Evolutionary conservation across 2,329 filamentous ascomycete species (phyloP).

Genomic region (Xylariales sp.): DNA sequence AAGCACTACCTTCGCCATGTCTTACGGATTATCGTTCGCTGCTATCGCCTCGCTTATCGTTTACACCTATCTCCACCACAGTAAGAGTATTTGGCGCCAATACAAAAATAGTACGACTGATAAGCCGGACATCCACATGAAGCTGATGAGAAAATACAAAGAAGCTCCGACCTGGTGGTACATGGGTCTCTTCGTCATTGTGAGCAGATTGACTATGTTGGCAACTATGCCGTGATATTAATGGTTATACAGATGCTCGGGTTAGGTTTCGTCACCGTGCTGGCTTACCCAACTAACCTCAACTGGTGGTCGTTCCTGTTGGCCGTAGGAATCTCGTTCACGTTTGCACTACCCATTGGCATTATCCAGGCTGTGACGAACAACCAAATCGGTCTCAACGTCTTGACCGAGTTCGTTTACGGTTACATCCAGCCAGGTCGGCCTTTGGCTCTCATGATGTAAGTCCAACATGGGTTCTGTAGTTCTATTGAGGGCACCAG

Average conservation of each 20-base stretch:
- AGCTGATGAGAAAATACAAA: slow-evolving; percentile 57
- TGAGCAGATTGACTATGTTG: slow-evolving; percentile 27
- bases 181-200: slow-evolving; percentile 49
- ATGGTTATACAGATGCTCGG: slow-evolving; percentile 40
- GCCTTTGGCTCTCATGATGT: slow-evolving; percentile 71
- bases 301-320: slow-evolving; percentile 70
- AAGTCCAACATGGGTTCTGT: slow-evolving; percentile 14
- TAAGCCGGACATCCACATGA: slow-evolving; percentile 61
- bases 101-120: slow-evolving; percentile 55
- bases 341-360: slow-evolving; percentile 62
- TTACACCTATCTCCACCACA: slow-evolving; percentile 62
- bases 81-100: slow-evolving; percentile 61
- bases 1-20: slow-evolving; percentile 66
- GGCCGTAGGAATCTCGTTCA: slow-evolving; percentile 57
- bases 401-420: slow-evolving; percentile 69
- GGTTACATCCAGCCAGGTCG: slow-evolving; percentile 72
- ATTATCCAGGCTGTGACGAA: slow-evolving; percentile 68
- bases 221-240: slow-evolving; percentile 2
- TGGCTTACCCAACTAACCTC: slow-evolving; percentile 62
- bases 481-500: slow-evolving; percentile 10
- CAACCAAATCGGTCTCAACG: slow-evolving; percentile 68
- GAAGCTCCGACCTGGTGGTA: slow-evolving; percentile 64
- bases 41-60: slow-evolving; percentile 65
- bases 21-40: slow-evolving; percentile 69
- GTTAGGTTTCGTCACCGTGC: slow-evolving; percentile 49